Percentiles rank a stretch among this genome's conserved stretches.
Conservation (phyloP, 202 grass and related monocot species). For the Musa balbisiana region DNA sequence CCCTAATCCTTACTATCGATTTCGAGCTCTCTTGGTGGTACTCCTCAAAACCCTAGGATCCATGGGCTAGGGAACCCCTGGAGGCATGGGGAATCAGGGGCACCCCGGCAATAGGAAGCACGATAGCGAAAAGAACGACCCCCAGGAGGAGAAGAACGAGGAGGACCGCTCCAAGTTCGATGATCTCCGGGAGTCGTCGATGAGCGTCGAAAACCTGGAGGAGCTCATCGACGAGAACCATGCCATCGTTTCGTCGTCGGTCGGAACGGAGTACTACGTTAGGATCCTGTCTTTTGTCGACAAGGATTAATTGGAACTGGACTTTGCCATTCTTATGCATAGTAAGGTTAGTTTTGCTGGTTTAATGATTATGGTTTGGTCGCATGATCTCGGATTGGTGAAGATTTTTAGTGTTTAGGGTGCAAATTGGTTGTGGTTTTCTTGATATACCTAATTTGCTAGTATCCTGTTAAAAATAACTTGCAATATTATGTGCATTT, state of each 20-base stretch:
- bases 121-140: slow-evolving; percentile 61
- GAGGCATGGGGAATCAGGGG: slow-evolving; percentile 82
- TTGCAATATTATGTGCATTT: no score
- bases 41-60: no score
- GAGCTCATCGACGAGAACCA: slow-evolving; percentile 96
- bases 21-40: no score
- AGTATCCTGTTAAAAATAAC: neutral
- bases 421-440: neutral
- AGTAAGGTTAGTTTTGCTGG: slow-evolving; percentile 46
- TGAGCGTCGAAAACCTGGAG: slow-evolving; percentile 78
- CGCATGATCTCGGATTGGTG: neutral
- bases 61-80: slow-evolving; percentile 86
- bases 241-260: slow-evolving; percentile 75
- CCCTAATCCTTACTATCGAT: no score
- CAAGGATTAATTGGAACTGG: slow-evolving; percentile 89
- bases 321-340: slow-evolving; percentile 87
- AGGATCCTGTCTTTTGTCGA: slow-evolving; percentile 84
- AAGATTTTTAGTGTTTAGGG: neutral
- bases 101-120: slow-evolving; percentile 66
- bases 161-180: slow-evolving; percentile 89
- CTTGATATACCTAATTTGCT: neutral
- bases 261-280: slow-evolving; percentile 89
- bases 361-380: slow-evolving; percentile 9
- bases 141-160: slow-evolving; percentile 73
- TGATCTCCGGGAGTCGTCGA: slow-evolving; percentile 73